Base-by-base conservation (phyloP, 768 basidiomycete genomes). In the Tricholoma terreum region DNA sequence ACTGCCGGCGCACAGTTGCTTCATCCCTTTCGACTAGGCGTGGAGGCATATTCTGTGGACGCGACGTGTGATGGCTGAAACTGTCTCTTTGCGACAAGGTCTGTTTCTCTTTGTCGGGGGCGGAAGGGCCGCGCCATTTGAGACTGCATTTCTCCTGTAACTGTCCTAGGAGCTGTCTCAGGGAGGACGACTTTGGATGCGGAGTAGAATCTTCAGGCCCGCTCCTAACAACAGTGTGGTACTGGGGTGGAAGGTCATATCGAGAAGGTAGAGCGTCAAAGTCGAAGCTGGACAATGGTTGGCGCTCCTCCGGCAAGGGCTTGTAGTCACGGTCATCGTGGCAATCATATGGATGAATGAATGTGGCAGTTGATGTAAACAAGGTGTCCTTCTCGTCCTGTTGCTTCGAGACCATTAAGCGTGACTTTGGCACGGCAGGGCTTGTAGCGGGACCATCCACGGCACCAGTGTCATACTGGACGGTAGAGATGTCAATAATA, bases 241-340 rank as follows among this genome's bases (percentile, higher is more conserved):
- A 40, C 15, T 59, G 50, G 10, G 45, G 48, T 24, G 55, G 54
- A 35, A 55, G 35, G 6, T 53, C 30, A 8, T 59, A 50, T 31
- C 67, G 71, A 43, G 67, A 69, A 21, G 82, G 82, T 14, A 84
- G 72, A 9, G 76, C 70, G 54, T 83, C 81, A 52, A 84, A 83
- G 59, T 83, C 79, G 61, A 82, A 83, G 7, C 75, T 57, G 4
- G 74, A 69, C 5, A 81, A 63, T 6, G 65, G 63, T 59, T 79
- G 80, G 36, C 72, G 71, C 33, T 72, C 72, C 55, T 76, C 72
- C 0, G 78, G 75, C 17, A 62, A 53, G 5, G 58, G 60, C 21
- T 69, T 67, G 48, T 67, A 62, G 12, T 71, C 70, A 38, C 72
- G 66, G 21, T 65, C 66, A n/a, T 50, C 59, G 27, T 61, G 58